Conservation (phyloP, 2,329 filamentous ascomycete genomes). For the Pseudocercospora cruenta region DNA sequence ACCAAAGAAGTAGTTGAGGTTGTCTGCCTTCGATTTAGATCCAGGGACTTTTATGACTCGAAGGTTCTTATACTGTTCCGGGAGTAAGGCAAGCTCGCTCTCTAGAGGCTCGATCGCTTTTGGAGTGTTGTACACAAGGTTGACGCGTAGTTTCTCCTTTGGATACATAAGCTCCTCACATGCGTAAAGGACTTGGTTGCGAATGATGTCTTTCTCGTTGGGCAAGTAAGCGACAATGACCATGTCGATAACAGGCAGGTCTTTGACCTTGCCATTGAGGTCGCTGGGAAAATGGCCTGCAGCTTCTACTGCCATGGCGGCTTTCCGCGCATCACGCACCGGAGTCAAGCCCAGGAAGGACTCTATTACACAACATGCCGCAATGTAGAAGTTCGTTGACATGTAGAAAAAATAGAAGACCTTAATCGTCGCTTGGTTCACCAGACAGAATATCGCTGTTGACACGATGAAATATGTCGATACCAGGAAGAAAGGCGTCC, state of each 20-base stretch:
- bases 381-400: conserved; percentile 39
- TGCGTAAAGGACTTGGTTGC: conserved; percentile 52
- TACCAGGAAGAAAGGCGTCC: conserved; percentile 37
- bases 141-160: conserved; percentile 51
- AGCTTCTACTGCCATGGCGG: conserved; percentile 35
- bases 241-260: conserved; percentile 50
- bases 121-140: conserved; percentile 55
- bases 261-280: conserved; percentile 30
- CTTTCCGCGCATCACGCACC: conserved; percentile 34
- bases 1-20: conserved; percentile 54
- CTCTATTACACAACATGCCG: conserved; percentile 34
- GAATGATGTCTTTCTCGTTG: conserved; percentile 56
- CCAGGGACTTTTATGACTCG: conserved; percentile 53
- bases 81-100: conserved; percentile 45
- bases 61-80: conserved; percentile 45
- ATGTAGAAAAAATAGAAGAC: conserved; percentile 42
- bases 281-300: conserved; percentile 32
- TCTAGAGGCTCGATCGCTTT: conserved; percentile 52
- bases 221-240: conserved; percentile 57
- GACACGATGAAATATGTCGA: conserved; percentile 36
- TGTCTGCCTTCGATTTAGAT: conserved; percentile 56
- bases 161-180: conserved; percentile 54
- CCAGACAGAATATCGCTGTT: conserved; percentile 37
- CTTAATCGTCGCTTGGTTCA: conserved; percentile 33
- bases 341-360: conserved; percentile 39